Evolutionary conservation across 306 rosid species (phyloP), one percentile per base, ranked within the genome.

Genomic region (Acmispon strigosus): DNA sequence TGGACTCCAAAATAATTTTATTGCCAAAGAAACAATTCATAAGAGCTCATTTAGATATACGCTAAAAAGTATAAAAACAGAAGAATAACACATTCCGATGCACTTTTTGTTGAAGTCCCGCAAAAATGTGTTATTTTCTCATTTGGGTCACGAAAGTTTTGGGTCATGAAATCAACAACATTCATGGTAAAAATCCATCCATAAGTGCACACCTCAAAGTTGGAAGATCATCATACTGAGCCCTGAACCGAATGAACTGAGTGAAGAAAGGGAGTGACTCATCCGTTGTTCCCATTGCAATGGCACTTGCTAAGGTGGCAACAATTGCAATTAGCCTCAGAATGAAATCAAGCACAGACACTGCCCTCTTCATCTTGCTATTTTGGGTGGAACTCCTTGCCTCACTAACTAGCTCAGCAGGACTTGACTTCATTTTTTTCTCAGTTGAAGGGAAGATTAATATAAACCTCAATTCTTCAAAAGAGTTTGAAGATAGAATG

Each of bases 191-290:
- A 57, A 29, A n/a, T 9, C 22, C 4, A n/a, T 9, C 22, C 4
- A 44, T 6, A 48, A 19, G 7, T 34, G 15, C 7, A 47, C 37
- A 67, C 73, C 50, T 67, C 73, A 66, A 27, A 4, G 71, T 36
- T 27, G 73, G 73, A 34, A 67, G 73, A 67, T 67, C 73, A 67
- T 67, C 73, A 67, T 67, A 67, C 13, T 50, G n/a, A 8, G 61
- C 61, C 61, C 73, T 67, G 22, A 67, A 50, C 37, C 61, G 9
- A 36, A 67, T 18, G 34, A 67, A 67, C 13, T 51, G 61, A 50
- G 73, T 67, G 61, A 67, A 67, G 17, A 50, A 67, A 2, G 73
- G 73, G 36, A 50, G 71, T 66, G 71, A 9, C 58, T 66, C 71
- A 66, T 66, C 19, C 1, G 61, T 67, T 8, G 72, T 66, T 66